phyloP scores from a whole-genome alignment of 108 stramenopile genomes.

The Conticribra weissflogii region DNA sequence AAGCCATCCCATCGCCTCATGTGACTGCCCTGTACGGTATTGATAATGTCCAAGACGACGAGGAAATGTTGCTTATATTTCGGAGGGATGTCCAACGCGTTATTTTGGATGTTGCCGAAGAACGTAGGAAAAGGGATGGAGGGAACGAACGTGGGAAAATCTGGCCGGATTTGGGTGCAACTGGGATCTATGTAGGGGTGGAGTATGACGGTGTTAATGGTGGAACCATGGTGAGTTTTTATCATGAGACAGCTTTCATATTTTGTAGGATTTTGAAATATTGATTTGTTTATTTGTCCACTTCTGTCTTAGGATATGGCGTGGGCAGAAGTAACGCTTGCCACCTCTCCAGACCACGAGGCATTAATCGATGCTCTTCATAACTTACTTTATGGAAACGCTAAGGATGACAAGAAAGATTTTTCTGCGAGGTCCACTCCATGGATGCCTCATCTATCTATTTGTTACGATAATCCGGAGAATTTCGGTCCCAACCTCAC shows the following conservation, averaged over 20 bases:
- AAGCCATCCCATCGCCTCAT: conserved; percentile 43
- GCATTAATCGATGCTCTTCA: conserved; percentile 22
- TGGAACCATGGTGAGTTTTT: conserved; percentile 40
- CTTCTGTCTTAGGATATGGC: conserved; percentile 33
- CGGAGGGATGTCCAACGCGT: conserved; percentile 21
- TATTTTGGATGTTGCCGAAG: conserved; percentile 15
- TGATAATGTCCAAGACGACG: conserved; percentile 17
- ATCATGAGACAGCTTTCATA: no score
- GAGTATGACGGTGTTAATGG: conserved; percentile 43
- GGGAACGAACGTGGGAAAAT: background rate
- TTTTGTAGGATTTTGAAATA: no score
- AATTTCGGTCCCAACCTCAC: conserved; percentile 18
- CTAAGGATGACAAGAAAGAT: conserved; percentile 15
- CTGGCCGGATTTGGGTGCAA: conserved; percentile 42
- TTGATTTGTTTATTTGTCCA: no score
- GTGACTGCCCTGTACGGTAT: conserved; percentile 51
- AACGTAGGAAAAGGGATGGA: conserved; percentile 6
- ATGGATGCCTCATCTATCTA: conserved; percentile 47
- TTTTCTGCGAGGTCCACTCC: conserved; percentile 19
- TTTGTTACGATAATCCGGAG: conserved; percentile 52
- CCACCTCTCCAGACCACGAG: conserved; percentile 44
- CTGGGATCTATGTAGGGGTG: conserved; percentile 29
- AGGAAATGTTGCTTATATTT: conserved; percentile 27
- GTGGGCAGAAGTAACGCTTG: conserved; percentile 41
- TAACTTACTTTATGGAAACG: conserved; percentile 20